These are phyloP conservation scores for Nicotiana tomentosiformis DNA, from an alignment of 257 asterid genomes.

Conservation along the genomic window DNA sequence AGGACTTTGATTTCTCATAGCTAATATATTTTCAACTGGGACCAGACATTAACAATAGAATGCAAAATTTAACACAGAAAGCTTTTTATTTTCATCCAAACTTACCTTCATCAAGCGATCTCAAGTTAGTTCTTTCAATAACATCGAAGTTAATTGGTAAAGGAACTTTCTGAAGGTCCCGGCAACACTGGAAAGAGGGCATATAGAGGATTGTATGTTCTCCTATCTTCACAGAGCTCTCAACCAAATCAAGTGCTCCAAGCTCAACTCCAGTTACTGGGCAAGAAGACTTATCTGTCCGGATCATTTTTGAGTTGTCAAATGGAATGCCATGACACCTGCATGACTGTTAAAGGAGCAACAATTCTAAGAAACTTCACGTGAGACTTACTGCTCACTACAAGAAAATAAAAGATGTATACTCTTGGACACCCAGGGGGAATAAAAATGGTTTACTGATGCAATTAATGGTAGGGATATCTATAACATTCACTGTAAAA, in stretches of 20 bases:
- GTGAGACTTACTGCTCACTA: background rate
- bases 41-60: constrained; percentile 5
- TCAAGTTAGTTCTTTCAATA: constrained; percentile 69
- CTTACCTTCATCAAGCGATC: constrained; percentile 78
- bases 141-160: constrained; percentile 62
- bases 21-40: constrained; percentile 4
- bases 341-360: constrained; percentile 62
- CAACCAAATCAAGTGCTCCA: constrained; percentile 46
- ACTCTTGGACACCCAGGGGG: background rate
- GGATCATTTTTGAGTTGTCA: constrained; percentile 32
- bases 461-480: background rate
- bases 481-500: background rate
- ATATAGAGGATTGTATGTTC: constrained; percentile 59
- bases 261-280: constrained; percentile 54
- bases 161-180: constrained; percentile 43
- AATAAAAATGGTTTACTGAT: background rate
- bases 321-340: constrained; percentile 84
- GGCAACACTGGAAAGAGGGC: constrained; percentile 75
- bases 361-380: constrained; percentile 10
- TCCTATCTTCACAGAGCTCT: constrained; percentile 70
- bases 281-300: constrained; percentile 31
- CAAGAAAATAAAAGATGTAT: background rate
- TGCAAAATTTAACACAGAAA: background rate
- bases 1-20: constrained; percentile 8
- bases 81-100: background rate